phyloP scores from a whole-genome alignment of 1,139 yeast species.

The Lodderomyces margitis region DNA sequence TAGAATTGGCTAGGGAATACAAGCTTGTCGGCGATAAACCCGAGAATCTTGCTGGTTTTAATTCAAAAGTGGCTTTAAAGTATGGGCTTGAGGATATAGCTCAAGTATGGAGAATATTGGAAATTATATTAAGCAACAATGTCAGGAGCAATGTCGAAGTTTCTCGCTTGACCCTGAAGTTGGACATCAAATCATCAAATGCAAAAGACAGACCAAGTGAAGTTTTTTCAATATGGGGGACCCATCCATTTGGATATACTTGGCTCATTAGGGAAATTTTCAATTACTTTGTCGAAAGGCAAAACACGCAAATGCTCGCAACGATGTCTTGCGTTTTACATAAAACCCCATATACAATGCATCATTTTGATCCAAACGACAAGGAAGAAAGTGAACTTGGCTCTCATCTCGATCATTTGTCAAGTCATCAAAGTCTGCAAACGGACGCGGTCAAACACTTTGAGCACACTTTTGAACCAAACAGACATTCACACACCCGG shows the following conservation, averaged over 20 bases:
- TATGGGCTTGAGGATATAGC: conserved; percentile 63
- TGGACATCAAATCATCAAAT: background rate
- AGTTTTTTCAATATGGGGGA: conserved; percentile 54
- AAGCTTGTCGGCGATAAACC: conserved; percentile 67
- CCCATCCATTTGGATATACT: conserved; percentile 76
- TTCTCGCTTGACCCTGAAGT: background rate
- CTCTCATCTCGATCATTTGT: background rate
- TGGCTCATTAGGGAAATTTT: conserved; percentile 71
- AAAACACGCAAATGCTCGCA: conserved; percentile 86
- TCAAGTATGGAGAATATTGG: conserved; percentile 76
- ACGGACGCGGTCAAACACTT: background rate
- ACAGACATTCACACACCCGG: background rate
- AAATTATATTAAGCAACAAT: conserved; percentile 33
- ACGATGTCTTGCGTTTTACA: conserved; percentile 68
- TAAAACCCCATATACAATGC: background rate
- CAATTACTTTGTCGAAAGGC: conserved; percentile 58
- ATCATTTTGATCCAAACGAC: background rate
- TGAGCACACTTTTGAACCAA: background rate
- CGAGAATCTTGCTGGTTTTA: conserved; percentile 62
- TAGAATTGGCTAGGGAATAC: conserved; percentile 76
- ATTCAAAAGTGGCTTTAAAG: conserved; percentile 68
- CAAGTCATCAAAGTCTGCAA: background rate
- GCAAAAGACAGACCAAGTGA: background rate
- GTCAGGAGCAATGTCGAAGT: background rate
- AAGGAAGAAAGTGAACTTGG: background rate